Percentiles rank a stretch among this genome's conserved stretches.
Evolutionary conservation across 768 basidiomycete species (phyloP).

Genomic region (Dioszegia hungarica): DNA sequence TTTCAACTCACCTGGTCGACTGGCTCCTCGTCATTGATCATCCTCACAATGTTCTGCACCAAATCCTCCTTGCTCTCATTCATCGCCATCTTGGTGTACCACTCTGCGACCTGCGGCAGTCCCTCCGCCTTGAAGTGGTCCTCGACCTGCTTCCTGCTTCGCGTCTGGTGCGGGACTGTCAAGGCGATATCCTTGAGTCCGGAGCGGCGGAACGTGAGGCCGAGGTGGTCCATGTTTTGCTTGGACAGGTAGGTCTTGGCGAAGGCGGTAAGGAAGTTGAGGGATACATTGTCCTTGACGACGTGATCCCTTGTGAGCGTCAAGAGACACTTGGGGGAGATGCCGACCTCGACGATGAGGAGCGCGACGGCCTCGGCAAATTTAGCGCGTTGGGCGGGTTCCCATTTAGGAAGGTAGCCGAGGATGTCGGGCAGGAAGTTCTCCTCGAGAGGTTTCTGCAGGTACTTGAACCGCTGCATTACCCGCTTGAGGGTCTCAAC

Average conservation of each 20-base stretch:
- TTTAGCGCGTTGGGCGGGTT: constrained; percentile 70
- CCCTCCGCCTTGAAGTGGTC: constrained; percentile 80
- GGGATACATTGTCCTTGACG: constrained; percentile 83
- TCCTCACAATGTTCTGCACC: constrained; percentile 60
- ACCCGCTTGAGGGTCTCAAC: constrained; percentile 93
- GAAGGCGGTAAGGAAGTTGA: constrained; percentile 69
- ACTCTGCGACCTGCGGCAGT: constrained; percentile 78
- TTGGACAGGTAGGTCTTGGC: constrained; percentile 74
- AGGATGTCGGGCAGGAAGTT: constrained; percentile 73
- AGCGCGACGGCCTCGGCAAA: constrained; percentile 75
- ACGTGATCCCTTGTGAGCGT: constrained; percentile 88
- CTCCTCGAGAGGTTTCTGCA: constrained; percentile 92
- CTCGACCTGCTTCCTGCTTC: constrained; percentile 68
- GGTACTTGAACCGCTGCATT: constrained; percentile 97
- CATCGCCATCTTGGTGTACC: constrained; percentile 88
- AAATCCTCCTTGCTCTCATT: constrained; percentile 75
- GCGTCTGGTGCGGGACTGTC: constrained; percentile 83
- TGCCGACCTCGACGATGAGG: constrained; percentile 76
- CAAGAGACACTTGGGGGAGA: constrained; percentile 68
- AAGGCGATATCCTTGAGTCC: constrained; percentile 70
- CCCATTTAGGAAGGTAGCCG: constrained; percentile 71
- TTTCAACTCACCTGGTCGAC: constrained; percentile 60
- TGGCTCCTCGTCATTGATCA: constrained; percentile 60
- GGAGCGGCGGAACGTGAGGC: constrained; percentile 71
- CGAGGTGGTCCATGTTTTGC: constrained; percentile 85